These are phyloP conservation scores for Paraphoma sp. DNA, from an alignment of 2,329 filamentous ascomycete species.

Conservation along the genomic window DNA sequence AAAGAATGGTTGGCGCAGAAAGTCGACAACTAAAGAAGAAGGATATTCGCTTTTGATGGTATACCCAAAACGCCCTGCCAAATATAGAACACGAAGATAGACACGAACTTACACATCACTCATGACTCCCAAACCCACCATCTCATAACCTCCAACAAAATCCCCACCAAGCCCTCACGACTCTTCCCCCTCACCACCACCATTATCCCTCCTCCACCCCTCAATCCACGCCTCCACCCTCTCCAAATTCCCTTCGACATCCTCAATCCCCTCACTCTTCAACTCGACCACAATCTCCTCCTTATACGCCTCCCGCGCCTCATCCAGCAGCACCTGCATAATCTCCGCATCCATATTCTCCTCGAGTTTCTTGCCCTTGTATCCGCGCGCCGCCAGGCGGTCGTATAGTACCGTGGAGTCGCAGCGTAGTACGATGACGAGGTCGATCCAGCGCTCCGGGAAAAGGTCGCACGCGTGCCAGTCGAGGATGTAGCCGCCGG, in stretches of 20 bases:
- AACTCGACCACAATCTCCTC: slow-evolving; percentile 89
- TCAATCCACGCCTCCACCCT: slow-evolving; percentile 82
- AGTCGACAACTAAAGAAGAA: slow-evolving; percentile 21
- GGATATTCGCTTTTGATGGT: neutral
- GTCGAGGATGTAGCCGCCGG: slow-evolving; percentile 88
- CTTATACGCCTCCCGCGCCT: slow-evolving; percentile 86
- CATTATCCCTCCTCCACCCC: slow-evolving; percentile 78
- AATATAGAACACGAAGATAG: slow-evolving; percentile 1
- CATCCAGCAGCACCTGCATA: slow-evolving; percentile 91
- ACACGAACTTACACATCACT: slow-evolving; percentile 3
- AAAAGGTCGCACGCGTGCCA: slow-evolving; percentile 99
- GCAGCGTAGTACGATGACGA: slow-evolving; percentile 88
- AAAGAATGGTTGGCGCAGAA: slow-evolving; percentile 75
- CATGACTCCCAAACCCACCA: neutral
- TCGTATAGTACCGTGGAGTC: slow-evolving; percentile 85
- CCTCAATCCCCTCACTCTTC: slow-evolving; percentile 80
- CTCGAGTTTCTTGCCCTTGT: slow-evolving; percentile 85
- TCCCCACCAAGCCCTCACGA: neutral
- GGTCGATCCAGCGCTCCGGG: slow-evolving; percentile 89
- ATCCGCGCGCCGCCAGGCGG: slow-evolving; percentile 77
- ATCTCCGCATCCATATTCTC: slow-evolving; percentile 98
- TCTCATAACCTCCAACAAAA: too few relatives aligned
- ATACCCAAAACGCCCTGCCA: neutral
- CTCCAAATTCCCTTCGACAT: slow-evolving; percentile 89
- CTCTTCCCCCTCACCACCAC: slow-evolving; percentile 21